Percentiles rank a stretch among this genome's conserved stretches.
phyloP scores from a whole-genome alignment of 129 eudicot genomes.

The Artemisia annua region DNA sequence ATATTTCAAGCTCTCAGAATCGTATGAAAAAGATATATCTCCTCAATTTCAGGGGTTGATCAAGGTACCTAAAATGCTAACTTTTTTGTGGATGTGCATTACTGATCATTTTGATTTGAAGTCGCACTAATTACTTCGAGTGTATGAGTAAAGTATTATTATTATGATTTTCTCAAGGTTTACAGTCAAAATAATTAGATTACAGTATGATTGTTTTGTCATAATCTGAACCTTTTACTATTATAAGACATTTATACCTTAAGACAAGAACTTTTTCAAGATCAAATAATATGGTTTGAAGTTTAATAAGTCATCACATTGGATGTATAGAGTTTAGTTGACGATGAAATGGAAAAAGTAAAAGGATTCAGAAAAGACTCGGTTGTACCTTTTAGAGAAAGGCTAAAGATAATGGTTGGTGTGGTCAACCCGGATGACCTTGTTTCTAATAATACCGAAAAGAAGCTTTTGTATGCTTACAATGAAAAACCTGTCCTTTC shows the following conservation, averaged over 20 bases:
- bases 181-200: no score
- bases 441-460: slow-evolving; percentile 68
- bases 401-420: slow-evolving; percentile 83
- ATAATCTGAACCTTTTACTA: background rate
- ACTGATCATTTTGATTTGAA: no score
- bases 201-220: no score
- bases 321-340: slow-evolving; percentile 58
- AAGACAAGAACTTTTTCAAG: slow-evolving; percentile 1
- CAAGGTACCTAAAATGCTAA: slow-evolving; percentile 48
- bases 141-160: no score
- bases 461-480: slow-evolving; percentile 78
- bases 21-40: slow-evolving; percentile 61
- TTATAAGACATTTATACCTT: background rate
- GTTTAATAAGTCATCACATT: slow-evolving; percentile 9
- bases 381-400: slow-evolving; percentile 66
- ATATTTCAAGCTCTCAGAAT: slow-evolving; percentile 73
- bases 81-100: background rate
- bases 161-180: no score
- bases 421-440: slow-evolving; percentile 86
- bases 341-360: slow-evolving; percentile 67
- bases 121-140: no score
- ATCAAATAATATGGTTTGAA: background rate
- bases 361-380: slow-evolving; percentile 71
- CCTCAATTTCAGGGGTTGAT: slow-evolving; percentile 65
- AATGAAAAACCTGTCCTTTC: slow-evolving; percentile 94